A percentile compares a stretch with the other conserved stretches of the same genome.
Evolutionary conservation across 2,329 filamentous ascomycete species (phyloP).

Genomic region (Fusarium papillatum): DNA sequence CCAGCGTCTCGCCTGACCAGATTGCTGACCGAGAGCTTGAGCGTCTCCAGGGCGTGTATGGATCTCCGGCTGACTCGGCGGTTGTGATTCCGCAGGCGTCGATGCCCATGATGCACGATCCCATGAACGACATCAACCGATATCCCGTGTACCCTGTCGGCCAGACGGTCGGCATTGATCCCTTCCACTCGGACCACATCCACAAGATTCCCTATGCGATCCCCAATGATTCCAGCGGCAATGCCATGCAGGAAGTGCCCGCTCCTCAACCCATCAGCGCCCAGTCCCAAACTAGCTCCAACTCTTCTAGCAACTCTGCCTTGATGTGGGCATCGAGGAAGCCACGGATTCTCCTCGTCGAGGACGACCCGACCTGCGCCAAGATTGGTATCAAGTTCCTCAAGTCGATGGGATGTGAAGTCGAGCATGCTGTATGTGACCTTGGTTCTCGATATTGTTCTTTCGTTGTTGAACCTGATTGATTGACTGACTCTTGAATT

Average conservation of each 20-base stretch:
- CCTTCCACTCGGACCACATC: conserved; percentile 94
- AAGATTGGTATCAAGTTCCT: conserved; percentile 78
- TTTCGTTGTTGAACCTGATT: background rate
- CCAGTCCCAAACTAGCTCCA: conserved; percentile 36
- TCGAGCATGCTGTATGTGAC: conserved; percentile 74
- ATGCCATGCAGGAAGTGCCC: conserved; percentile 53
- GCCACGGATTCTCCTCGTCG: conserved; percentile 90
- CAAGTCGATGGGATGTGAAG: conserved; percentile 73
- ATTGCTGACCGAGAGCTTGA: conserved; percentile 68
- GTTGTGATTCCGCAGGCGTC: conserved; percentile 55
- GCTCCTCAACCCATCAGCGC: conserved; percentile 52
- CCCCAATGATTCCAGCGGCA: conserved; percentile 67
- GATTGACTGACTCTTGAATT: conserved; percentile 33
- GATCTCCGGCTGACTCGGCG: conserved; percentile 67
- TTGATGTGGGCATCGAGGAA: conserved; percentile 70
- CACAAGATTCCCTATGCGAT: conserved; percentile 91
- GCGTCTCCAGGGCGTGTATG: conserved; percentile 67
- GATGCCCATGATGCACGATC: conserved; percentile 65
- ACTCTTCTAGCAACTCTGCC: conserved; percentile 53
- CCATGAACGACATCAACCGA: conserved; percentile 66
- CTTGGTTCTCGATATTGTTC: background rate
- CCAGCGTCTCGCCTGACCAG: conserved; percentile 64
- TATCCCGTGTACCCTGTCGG: conserved; percentile 92
- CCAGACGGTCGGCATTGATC: conserved; percentile 91
- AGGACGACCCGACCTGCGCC: conserved; percentile 80